These are phyloP conservation scores for Trichosporon sp. DNA, from an alignment of 1,284 basidiomycete genomes.

Conservation along the genomic window DNA sequence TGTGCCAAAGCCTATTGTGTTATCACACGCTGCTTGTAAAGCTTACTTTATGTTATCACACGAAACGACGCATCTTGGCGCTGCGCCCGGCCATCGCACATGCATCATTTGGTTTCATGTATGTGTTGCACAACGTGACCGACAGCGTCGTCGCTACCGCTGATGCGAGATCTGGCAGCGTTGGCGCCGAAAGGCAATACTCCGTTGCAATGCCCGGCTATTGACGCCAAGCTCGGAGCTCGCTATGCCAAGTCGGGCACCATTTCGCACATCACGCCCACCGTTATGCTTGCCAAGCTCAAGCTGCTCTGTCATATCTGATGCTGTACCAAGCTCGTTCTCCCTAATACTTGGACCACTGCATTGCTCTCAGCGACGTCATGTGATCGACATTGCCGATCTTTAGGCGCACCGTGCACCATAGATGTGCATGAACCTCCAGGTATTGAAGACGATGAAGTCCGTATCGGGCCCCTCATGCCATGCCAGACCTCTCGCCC, in stretches of 20 bases:
- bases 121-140: background rate
- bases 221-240: background rate
- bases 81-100: background rate
- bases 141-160: too few species aligned
- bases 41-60: background rate
- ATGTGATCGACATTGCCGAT: slow-evolving; percentile 9
- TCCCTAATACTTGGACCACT: background rate
- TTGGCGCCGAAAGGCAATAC: background rate
- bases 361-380: background rate
- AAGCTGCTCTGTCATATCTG: background rate
- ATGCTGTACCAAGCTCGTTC: background rate
- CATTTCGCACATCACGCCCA: background rate
- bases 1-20: background rate
- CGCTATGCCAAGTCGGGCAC: background rate
- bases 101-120: slow-evolving; percentile 7
- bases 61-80: background rate
- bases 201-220: background rate
- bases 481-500: too few species aligned
- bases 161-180: background rate
- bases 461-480: background rate
- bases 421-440: background rate
- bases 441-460: background rate
- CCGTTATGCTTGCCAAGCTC: background rate
- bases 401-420: background rate
- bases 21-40: background rate